phyloP scores from a whole-genome alignment of 305 asterid species.

The Fraxinus latifolia region DNA sequence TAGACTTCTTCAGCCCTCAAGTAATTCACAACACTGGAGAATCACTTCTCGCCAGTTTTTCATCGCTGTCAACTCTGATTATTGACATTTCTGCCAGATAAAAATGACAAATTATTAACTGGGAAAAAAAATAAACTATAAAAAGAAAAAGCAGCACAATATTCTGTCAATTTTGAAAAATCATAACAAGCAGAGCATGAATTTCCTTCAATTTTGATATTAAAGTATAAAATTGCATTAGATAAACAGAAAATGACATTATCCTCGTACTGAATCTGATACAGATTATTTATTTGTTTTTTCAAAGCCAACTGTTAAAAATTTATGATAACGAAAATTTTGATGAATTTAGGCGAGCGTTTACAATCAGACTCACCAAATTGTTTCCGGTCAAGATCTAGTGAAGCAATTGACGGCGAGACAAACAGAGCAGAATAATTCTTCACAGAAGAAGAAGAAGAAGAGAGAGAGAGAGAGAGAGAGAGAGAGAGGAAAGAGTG shows the following conservation, averaged over 20 bases:
- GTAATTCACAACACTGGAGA: neutral
- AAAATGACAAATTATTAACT: neutral
- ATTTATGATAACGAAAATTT: neutral
- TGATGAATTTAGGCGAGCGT: constrained; percentile 1
- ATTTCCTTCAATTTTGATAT: neutral
- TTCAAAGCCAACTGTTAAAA: neutral
- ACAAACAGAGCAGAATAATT: constrained; percentile 27
- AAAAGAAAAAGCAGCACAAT: neutral
- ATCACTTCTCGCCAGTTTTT: neutral
- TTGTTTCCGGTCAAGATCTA: constrained; percentile 52
- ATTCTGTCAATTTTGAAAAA: neutral
- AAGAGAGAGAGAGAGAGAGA: constrained; percentile 25
- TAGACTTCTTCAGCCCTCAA: neutral
- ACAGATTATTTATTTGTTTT: neutral
- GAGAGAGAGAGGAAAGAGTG: constrained; percentile 34
- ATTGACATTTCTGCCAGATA: neutral
- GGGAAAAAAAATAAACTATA: neutral
- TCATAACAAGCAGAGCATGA: neutral
- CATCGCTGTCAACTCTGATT: neutral
- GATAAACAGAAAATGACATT: neutral
- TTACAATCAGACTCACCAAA: constrained; percentile 35
- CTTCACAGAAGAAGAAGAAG: constrained; percentile 17
- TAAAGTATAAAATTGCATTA: neutral
- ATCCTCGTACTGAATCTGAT: constrained; percentile 5
- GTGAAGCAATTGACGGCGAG: constrained; percentile 43